Evolutionary conservation across 768 basidiomycete species (phyloP).

Genomic region (Lactarius indigo): DNA sequence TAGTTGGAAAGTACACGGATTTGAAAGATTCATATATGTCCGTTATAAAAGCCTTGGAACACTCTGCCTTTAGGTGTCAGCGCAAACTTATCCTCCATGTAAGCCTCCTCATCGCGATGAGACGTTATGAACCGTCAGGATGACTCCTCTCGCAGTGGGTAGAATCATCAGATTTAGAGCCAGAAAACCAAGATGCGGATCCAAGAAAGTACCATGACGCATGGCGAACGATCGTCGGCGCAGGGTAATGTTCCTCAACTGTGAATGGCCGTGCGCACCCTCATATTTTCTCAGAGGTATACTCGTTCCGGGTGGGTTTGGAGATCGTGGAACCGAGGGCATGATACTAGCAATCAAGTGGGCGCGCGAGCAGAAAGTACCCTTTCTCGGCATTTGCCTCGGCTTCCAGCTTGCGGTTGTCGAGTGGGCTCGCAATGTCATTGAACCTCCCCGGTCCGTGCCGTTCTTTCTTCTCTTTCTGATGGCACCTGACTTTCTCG

Average conservation of each 20-base stretch:
- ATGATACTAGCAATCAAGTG: constrained; percentile 99
- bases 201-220: constrained; percentile 94
- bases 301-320: constrained; percentile 96
- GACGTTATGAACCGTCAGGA: neutral
- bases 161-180: constrained; percentile 88
- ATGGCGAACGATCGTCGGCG: constrained; percentile 88
- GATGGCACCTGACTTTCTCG: constrained; percentile 16
- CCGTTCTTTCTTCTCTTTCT: neutral
- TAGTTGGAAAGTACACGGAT: constrained; percentile 97
- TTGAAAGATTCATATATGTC: constrained; percentile 99
- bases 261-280: neutral
- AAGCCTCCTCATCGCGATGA: constrained; percentile 28
- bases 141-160: constrained; percentile 67
- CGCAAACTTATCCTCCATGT: constrained; percentile 81
- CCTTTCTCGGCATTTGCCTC: constrained; percentile 94
- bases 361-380: constrained; percentile 91
- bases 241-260: constrained; percentile 52
- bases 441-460: constrained; percentile 64
- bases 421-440: constrained; percentile 88
- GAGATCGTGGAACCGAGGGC: constrained; percentile 88
- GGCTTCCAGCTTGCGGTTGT: constrained; percentile 97
- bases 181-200: constrained; percentile 68
- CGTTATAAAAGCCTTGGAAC: constrained; percentile 93
- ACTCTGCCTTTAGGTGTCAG: constrained; percentile 90
- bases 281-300: constrained; percentile 62